These are phyloP conservation scores for Heliocybe sulcata DNA, from an alignment of 1,284 basidiomycete genomes.

Conservation along the genomic window DNA sequence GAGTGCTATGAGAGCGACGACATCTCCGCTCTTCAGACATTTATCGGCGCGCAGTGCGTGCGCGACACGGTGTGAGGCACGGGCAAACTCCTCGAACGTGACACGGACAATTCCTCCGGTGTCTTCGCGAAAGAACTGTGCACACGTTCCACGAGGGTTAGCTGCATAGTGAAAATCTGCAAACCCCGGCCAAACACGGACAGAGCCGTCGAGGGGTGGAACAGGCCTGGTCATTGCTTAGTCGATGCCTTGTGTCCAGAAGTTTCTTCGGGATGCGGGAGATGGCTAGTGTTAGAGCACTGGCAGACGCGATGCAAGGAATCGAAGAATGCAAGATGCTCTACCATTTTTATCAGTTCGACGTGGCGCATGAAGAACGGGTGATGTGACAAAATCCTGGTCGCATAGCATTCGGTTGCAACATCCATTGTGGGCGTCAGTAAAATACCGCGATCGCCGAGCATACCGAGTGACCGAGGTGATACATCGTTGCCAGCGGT, in stretches of 20 bases:
- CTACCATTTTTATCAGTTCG: no score
- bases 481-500: no score
- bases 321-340: no score
- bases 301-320: no score
- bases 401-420: no score
- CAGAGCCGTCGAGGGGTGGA: conserved; percentile 13
- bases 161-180: conserved; percentile 24
- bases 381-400: no score
- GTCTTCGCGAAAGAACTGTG: background rate
- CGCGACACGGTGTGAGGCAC: conserved; percentile 25
- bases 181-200: conserved; percentile 12
- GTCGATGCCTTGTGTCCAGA: background rate
- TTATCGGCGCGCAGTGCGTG: conserved; percentile 11
- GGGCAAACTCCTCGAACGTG: conserved; percentile 14
- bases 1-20: conserved; percentile 23
- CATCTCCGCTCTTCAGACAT: conserved; percentile 12
- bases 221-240: background rate
- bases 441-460: no score
- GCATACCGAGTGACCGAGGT: no score
- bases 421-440: no score
- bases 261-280: background rate
- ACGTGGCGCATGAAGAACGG: no score
- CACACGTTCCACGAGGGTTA: conserved; percentile 19
- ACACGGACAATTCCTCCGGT: conserved; percentile 7
- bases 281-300: background rate